A percentile compares a stretch with the other conserved stretches of the same genome.
phyloP scores from a whole-genome alignment of 1,284 basidiomycete species.

The Puccinia brachypodii region DNA sequence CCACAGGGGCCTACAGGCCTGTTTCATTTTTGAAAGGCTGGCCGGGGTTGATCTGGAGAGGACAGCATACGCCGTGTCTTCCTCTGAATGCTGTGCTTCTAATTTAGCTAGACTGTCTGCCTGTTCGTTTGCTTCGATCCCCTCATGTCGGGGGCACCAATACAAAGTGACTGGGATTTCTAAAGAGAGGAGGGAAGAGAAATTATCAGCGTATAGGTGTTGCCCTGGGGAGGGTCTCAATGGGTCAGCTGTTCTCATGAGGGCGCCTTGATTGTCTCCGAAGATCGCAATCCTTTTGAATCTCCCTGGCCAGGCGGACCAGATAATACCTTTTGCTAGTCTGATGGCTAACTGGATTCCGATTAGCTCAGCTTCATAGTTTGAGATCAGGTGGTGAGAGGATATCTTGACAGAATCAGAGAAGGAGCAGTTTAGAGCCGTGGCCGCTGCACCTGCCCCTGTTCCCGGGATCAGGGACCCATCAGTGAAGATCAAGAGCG shows the following conservation, averaged over 20 bases:
- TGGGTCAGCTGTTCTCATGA: neutral
- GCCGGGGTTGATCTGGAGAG: neutral
- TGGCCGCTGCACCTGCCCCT: neutral
- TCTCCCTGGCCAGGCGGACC: neutral
- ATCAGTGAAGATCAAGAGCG: neutral
- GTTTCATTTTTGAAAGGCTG: neutral
- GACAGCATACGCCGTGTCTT: neutral
- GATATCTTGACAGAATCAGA: neutral
- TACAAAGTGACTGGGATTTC: neutral
- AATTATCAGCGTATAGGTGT: neutral
- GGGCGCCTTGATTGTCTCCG: slow-evolving; percentile 4
- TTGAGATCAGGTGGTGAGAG: neutral
- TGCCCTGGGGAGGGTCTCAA: neutral
- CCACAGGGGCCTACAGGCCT: neutral
- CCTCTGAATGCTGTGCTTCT: neutral
- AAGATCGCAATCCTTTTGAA: neutral
- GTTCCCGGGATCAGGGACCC: neutral
- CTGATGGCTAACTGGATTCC: neutral
- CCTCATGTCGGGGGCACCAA: slow-evolving; percentile 9
- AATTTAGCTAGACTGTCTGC: neutral
- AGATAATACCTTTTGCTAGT: neutral
- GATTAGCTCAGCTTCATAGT: slow-evolving; percentile 2
- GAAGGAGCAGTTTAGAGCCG: neutral
- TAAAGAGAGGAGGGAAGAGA: neutral
- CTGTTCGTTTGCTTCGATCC: neutral